Conservation (phyloP, 2,329 filamentous ascomycete genomes). For the Colletotrichum ledebouriae region DNA sequence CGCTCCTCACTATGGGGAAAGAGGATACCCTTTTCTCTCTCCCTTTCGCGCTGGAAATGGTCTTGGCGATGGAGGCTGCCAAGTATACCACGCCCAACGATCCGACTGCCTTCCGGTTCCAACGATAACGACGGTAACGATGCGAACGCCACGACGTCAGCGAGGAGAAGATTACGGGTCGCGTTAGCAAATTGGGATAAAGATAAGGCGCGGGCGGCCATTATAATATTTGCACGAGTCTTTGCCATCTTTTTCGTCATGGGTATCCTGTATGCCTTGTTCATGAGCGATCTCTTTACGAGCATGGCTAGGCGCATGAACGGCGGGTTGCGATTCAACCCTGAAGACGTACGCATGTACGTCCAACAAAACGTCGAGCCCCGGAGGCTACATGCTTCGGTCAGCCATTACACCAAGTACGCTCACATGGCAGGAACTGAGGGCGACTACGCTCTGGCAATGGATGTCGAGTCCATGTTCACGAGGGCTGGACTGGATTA, state of each 20-base stretch:
- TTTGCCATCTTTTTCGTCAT: constrained; percentile 82
- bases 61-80: constrained; percentile 68
- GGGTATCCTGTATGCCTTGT: constrained; percentile 84
- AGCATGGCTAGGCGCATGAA: constrained; percentile 72
- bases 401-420: constrained; percentile 83
- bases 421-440: constrained; percentile 95
- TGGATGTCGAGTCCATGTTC: constrained; percentile 87
- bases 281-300: constrained; percentile 86
- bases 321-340: constrained; percentile 80
- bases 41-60: constrained; percentile 68
- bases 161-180: constrained; percentile 44
- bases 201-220: constrained; percentile 49
- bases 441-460: constrained; percentile 87
- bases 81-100: constrained; percentile 58
- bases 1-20: constrained; percentile 66
- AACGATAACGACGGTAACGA: constrained; percentile 46
- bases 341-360: constrained; percentile 83
- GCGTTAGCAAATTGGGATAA: constrained; percentile 34
- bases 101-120: constrained; percentile 60
- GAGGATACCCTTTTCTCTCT: constrained; percentile 65
- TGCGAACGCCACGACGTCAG: constrained; percentile 46
- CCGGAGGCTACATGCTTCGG: constrained; percentile 76
- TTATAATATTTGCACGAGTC: constrained; percentile 78
- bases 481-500: constrained; percentile 78
- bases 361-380: constrained; percentile 81